Conservation (phyloP, 2,329 filamentous ascomycete genomes). For the Knufia petricola region DNA sequence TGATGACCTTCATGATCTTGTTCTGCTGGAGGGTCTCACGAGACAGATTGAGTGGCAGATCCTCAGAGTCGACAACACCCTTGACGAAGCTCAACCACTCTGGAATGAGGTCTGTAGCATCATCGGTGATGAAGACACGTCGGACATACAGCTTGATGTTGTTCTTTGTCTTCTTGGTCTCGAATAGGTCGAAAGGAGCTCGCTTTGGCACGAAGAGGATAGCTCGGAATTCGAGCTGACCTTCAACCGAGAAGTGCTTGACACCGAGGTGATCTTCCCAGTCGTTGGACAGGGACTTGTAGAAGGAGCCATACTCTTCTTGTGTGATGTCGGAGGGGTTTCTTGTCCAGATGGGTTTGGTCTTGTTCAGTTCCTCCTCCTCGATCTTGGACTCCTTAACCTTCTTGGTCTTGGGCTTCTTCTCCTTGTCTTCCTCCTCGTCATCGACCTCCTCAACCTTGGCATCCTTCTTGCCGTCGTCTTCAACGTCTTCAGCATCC, state of each 20-base stretch:
- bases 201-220: constrained; percentile 99
- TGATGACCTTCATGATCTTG: constrained; percentile 99
- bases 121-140: constrained; percentile 99
- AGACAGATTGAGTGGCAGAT: constrained; percentile 97
- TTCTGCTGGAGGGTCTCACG: constrained; percentile 99
- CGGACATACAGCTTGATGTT: constrained; percentile 99
- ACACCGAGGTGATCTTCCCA: constrained; percentile 99
- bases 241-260: constrained; percentile 99
- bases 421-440: constrained; percentile 73
- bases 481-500: constrained; percentile 66
- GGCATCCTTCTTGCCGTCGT: constrained; percentile 59
- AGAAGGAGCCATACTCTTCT: constrained; percentile 98
- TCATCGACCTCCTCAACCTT: constrained; percentile 89
- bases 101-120: constrained; percentile 96
- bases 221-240: constrained; percentile 99
- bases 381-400: constrained; percentile 97
- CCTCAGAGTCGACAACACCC: constrained; percentile 99
- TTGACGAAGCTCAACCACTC: constrained; percentile 99
- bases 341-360: constrained; percentile 99
- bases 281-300: constrained; percentile 99
- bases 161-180: constrained; percentile 99
- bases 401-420: constrained; percentile 98
- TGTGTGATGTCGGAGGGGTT: constrained; percentile 90
- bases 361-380: constrained; percentile 99
- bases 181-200: constrained; percentile 97